phyloP scores from a whole-genome alignment of 2,329 filamentous ascomycete species.

The Sporothrix humicola region DNA sequence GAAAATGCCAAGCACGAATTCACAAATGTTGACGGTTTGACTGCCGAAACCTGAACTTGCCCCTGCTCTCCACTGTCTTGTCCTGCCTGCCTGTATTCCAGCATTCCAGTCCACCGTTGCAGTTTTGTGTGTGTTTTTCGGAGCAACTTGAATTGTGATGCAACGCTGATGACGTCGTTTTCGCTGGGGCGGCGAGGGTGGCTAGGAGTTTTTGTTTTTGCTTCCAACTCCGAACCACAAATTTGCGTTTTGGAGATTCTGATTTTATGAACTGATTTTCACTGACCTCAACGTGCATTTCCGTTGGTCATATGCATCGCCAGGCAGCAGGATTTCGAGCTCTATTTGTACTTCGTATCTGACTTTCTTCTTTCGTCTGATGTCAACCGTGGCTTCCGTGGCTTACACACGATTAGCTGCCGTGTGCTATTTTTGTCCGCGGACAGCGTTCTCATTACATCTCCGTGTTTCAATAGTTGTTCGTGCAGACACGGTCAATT shows the following conservation, averaged over 20 bases:
- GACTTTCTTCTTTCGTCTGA: not conserved
- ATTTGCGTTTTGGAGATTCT: not conserved
- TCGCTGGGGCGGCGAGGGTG: not conserved
- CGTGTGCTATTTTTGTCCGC: slow-evolving; percentile 15
- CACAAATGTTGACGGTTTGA: not conserved
- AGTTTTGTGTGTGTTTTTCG: too few species aligned
- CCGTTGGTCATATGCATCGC: not conserved
- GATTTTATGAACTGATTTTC: not conserved
- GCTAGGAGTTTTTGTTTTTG: not conserved
- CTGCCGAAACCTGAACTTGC: not conserved
- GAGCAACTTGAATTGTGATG: not conserved
- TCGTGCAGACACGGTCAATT: too few species aligned
- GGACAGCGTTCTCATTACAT: not conserved
- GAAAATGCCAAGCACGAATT: not conserved
- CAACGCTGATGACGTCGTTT: slow-evolving; percentile 25
- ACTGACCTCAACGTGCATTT: not conserved
- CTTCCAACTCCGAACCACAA: slow-evolving; percentile 7
- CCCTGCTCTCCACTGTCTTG: not conserved
- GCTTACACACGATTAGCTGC: too few species aligned
- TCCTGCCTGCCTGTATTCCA: too few species aligned
- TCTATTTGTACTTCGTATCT: not conserved
- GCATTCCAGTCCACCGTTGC: not conserved
- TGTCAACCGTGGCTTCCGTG: not conserved
- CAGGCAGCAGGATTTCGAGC: slow-evolving; percentile 5
- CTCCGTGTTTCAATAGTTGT: too few species aligned